Percentiles rank a stretch among this genome's conserved stretches.
Conservation (phyloP, 208 protist genomes). For the Herpetomonas tarakana region DNA sequence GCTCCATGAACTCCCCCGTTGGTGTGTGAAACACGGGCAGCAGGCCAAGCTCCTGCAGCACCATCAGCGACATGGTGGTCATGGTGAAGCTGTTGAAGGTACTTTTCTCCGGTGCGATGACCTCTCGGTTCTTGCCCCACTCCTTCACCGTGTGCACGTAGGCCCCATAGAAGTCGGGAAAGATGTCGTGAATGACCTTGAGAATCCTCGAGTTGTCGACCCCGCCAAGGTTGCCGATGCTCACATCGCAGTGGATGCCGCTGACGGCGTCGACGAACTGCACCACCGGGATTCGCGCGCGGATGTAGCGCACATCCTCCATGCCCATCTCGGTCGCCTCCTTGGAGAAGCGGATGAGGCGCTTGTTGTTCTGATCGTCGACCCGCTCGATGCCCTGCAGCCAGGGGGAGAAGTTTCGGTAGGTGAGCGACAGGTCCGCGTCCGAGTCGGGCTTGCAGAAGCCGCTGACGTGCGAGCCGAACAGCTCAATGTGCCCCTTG, state of each 20-base stretch:
- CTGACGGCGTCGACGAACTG: conserved; percentile 77
- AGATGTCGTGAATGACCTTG: conserved; percentile 51
- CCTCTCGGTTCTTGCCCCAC: conserved; percentile 81
- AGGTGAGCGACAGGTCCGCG: conserved; percentile 83
- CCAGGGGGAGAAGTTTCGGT: conserved; percentile 87
- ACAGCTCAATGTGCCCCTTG: conserved; percentile 78
- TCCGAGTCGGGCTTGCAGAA: conserved; percentile 81
- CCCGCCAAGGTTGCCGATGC: conserved; percentile 86
- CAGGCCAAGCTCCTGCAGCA: conserved; percentile 86
- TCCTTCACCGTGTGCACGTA: conserved; percentile 88
- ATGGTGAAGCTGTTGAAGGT: conserved; percentile 91
- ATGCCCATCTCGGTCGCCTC: conserved; percentile 76
- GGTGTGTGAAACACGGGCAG: conserved; percentile 67
- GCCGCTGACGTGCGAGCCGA: conserved; percentile 81
- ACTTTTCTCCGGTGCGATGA: conserved; percentile 76
- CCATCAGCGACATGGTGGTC: conserved; percentile 89
- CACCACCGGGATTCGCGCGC: conserved; percentile 81
- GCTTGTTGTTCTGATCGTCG: conserved; percentile 65
- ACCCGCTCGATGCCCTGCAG: conserved; percentile 55
- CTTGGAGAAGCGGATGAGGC: conserved; percentile 70
- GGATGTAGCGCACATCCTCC: conserved; percentile 74
- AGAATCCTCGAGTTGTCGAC: conserved; percentile 87
- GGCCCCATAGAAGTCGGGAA: conserved; percentile 81
- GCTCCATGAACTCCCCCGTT: conserved; percentile 68
- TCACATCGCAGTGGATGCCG: conserved; percentile 79